Percentiles rank a stretch among this genome's conserved stretches.
phyloP scores from a whole-genome alignment of 129 eudicot genomes.

The Lonicera japonica region DNA sequence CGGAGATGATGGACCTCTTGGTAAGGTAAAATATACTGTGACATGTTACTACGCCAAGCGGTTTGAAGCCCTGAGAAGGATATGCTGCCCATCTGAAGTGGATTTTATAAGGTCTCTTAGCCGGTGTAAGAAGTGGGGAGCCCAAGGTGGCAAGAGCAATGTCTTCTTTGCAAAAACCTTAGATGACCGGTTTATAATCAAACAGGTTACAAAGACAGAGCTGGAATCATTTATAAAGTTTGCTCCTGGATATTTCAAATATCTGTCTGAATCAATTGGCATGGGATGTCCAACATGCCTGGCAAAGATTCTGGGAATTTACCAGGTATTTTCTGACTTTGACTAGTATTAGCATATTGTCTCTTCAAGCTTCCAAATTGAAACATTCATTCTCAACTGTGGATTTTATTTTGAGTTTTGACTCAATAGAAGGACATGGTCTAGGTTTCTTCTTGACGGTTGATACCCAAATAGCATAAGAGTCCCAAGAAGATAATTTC shows the following conservation, averaged over 20 bases:
- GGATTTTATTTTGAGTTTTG: not conserved
- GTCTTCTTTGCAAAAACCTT: slow-evolving; percentile 97
- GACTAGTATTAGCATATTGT: not conserved
- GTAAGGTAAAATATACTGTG: slow-evolving; percentile 75
- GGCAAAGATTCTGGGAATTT: slow-evolving; percentile 90
- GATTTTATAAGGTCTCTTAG: slow-evolving; percentile 78
- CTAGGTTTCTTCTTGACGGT: not conserved
- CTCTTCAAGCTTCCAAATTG: not conserved
- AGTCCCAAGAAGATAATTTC: not conserved
- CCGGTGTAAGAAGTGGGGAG: slow-evolving; percentile 99
- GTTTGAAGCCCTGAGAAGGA: slow-evolving; percentile 83
- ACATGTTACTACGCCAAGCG: slow-evolving; percentile 82
- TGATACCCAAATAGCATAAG: not conserved
- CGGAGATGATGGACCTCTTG: slow-evolving; percentile 55
- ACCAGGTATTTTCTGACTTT: slow-evolving; percentile 66
- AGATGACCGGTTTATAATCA: slow-evolving; percentile 90
- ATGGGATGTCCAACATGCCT: slow-evolving; percentile 89
- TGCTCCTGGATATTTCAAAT: slow-evolving; percentile 87
- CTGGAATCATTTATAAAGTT: slow-evolving; percentile 89
- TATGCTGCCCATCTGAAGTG: slow-evolving; percentile 88
- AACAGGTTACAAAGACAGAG: slow-evolving; percentile 97
- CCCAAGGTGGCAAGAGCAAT: slow-evolving; percentile 98
- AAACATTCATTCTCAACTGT: not conserved
- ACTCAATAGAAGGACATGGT: not conserved
- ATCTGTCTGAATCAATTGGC: slow-evolving; percentile 76